Conservation (phyloP, 345 rosid genomes). For the Citrus trifoliata region DNA sequence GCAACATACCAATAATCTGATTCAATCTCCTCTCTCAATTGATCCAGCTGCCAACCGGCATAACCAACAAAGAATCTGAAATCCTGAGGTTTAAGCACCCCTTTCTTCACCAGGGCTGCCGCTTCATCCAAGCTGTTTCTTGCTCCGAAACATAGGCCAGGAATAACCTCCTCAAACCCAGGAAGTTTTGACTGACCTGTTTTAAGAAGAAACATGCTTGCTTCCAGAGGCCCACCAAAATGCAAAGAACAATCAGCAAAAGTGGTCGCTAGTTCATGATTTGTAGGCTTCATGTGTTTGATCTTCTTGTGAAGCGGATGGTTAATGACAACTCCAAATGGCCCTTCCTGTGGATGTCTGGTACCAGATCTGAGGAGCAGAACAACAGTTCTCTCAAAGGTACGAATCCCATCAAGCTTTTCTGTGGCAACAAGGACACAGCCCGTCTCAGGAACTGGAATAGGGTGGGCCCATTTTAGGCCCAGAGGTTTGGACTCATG, state of each 20-base stretch:
- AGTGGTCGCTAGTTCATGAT: slow-evolving; percentile 68
- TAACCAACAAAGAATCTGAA: slow-evolving; percentile 88
- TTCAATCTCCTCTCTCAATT: slow-evolving; percentile 81
- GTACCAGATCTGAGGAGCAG: slow-evolving; percentile 89
- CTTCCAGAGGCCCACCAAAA: slow-evolving; percentile 90
- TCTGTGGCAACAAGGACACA: slow-evolving; percentile 94
- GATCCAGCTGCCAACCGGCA: slow-evolving; percentile 93
- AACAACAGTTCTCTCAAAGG: slow-evolving; percentile 85
- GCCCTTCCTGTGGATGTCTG: slow-evolving; percentile 83
- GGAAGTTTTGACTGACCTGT: slow-evolving; percentile 50
- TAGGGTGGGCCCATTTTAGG: slow-evolving; percentile 91
- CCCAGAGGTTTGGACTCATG: slow-evolving; percentile 53
- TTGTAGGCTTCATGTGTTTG: slow-evolving; percentile 74
- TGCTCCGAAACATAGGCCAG: slow-evolving; percentile 78
- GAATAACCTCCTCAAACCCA: slow-evolving; percentile 76
- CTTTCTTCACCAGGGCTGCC: slow-evolving; percentile 70
- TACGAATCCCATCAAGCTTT: slow-evolving; percentile 79
- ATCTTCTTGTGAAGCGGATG: slow-evolving; percentile 80
- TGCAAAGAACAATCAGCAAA: slow-evolving; percentile 79
- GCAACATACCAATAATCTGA: slow-evolving; percentile 81
- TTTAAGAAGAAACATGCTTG: slow-evolving; percentile 74
- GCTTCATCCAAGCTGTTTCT: slow-evolving; percentile 83
- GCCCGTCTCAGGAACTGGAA: slow-evolving; percentile 86
- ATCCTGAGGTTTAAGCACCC: slow-evolving; percentile 71
- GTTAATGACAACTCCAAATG: slow-evolving; percentile 84